Evolutionary conservation across 805 yeast species (phyloP), one percentile per base, ranked within the genome.

Genomic region (Starmerella riodocensis): DNA sequence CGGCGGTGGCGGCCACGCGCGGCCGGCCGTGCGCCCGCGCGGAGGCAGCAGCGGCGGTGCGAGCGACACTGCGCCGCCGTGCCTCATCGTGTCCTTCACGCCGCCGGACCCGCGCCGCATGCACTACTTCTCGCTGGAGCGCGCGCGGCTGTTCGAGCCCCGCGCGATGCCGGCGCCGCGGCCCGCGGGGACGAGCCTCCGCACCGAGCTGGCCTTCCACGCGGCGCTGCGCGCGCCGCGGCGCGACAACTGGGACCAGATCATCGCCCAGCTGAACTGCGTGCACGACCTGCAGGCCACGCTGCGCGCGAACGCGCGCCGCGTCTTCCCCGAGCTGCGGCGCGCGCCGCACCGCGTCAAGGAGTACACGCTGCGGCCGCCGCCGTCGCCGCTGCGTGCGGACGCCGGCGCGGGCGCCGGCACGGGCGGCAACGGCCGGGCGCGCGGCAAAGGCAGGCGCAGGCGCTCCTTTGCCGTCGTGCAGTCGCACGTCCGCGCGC

Each of bases 91-190:
- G 4, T 50, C 69, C n/a, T 85, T 73, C 53, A 69, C 70, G 20
- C 78, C 91, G 1, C 96, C 96, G 0, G 68, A 70, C 32, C 72
- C 78, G 16, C 66, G 65, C 22, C 69, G 71, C 42, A 66, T 86
- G 65, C 94, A 85, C 48, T 83, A 80, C 55, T 78, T 73, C 47
- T 76, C 95, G 0, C 55, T 76, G 3, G 62, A 67, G n/a, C 93
- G 94, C 0, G 79, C 84, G 3, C 60, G 73, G 3, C 65, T 85
- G 8, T 78, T 76, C 13, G 23, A 21, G 5, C 24, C 23, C 13
- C 6, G 28, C 13, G 20, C 20, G 19, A 28, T 11, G 20, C 9
- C 20, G 20, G 4, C 5, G 19, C 8, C 8, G 30, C 6, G 20
- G 19, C 7, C 20, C 14, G 20, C 19, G 8, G 20, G 13, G 30